These are phyloP conservation scores for Arabidopsis lyrata DNA, from an alignment of 441 rosid species.

Conservation along the genomic window DNA sequence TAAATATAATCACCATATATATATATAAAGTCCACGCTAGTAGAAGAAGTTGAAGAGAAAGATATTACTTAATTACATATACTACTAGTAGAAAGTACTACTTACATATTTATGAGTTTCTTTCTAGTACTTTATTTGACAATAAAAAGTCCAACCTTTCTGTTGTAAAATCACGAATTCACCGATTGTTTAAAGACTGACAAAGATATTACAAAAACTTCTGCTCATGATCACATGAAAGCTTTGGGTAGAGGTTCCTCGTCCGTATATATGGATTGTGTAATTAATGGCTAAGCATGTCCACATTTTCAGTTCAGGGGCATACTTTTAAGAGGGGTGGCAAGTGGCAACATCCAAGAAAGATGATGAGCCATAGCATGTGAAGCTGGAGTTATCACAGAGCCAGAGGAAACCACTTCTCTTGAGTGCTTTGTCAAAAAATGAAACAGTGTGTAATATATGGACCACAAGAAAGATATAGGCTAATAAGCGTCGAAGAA, in stretches of 20 bases:
- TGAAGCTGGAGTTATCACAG: constrained; percentile 46
- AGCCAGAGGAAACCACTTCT: constrained; percentile 70
- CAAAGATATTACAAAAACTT: not conserved
- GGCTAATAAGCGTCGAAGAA: too few species aligned
- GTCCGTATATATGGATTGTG: too few species aligned
- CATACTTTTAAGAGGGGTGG: constrained; percentile 91
- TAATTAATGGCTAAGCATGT: not conserved
- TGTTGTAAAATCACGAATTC: not conserved
- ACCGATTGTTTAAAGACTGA: not conserved
- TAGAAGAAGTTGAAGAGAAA: too few species aligned
- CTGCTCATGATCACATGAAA: not conserved
- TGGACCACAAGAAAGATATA: constrained; percentile 78
- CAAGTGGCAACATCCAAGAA: constrained; percentile 96
- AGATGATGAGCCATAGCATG: constrained; percentile 96
- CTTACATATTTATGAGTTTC: too few species aligned
- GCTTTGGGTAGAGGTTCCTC: not conserved
- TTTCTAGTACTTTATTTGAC: not conserved
- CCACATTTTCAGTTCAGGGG: constrained; percentile 17
- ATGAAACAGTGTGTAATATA: constrained; percentile 85
- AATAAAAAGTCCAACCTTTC: not conserved
- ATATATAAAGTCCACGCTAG: too few species aligned
- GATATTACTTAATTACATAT: too few species aligned
- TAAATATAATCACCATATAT: too few species aligned
- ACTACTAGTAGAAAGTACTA: too few species aligned
- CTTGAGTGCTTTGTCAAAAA: constrained; percentile 96